Evolutionary conservation across 2,329 filamentous ascomycete species (phyloP), one percentile per base, ranked within the genome.

Genomic region (Biscogniauxia marginata): DNA sequence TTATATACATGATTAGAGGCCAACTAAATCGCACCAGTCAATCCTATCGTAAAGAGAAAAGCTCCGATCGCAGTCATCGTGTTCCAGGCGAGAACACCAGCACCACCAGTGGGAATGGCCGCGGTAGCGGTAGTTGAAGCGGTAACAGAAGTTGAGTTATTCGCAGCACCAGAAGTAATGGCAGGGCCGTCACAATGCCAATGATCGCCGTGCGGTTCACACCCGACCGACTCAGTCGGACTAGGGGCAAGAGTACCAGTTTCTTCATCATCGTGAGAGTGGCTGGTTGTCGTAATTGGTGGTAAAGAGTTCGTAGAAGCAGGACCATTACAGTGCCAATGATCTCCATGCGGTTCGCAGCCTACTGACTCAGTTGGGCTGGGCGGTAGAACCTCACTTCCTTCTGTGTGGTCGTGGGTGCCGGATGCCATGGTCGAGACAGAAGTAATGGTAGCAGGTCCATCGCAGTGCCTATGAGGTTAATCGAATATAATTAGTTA

Each of bases 171-270:
- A 6, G 50, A 20, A 2, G 59, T 46, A 1, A 49, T 50, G 1
- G 54, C 61, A 47, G 64, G 61, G 8, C 60, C 62, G 45, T 63
- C 63, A 24, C 64, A 66, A 50, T 65, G 63, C 64, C 74, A 76
- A 65, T 77, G 74, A 58, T 77, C 74, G 8, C 68, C 71, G 50
- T 77, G 74, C 9, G 74, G 62, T 43, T 70, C 64, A 58, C 74
- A 77, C 23, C 69, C 69, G 4, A 65, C 55, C 7, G 68, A 70
- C 34, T 75, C 69, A 51, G 71, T 74, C 5, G 72, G 71, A n/a
- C 68, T 71, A 3, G 71, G 70, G 20, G 66, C 53, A 3, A 71
- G 56, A n/a, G 55, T 58, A 22, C 45, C 64, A n/a, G 63, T 61
- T n/a, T 61, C 62, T 9, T 39, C 30, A 13, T 57, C 53, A 23